phyloP scores from a whole-genome alignment of 345 rosid species.

The Syzygium oleosum region DNA sequence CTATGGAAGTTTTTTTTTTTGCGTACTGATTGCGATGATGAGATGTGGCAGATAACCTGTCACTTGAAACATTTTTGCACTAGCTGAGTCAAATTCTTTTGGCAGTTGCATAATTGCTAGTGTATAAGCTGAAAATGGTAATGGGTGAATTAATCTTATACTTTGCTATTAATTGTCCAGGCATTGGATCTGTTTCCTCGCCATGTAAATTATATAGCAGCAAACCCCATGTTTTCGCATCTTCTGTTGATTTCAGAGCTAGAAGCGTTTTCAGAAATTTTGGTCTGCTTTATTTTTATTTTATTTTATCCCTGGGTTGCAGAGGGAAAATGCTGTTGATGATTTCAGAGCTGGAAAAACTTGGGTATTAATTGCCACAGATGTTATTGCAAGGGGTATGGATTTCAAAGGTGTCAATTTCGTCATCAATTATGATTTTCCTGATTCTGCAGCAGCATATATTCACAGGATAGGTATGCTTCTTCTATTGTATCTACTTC shows the following conservation, averaged over 20 bases:
- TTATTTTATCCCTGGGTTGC: slow-evolving; percentile 2
- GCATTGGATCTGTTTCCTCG: not conserved
- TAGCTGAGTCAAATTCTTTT: not conserved
- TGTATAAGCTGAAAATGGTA: not conserved
- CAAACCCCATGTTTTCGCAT: not conserved
- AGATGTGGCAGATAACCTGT: not conserved
- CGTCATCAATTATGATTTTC: slow-evolving; percentile 91
- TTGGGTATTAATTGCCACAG: slow-evolving; percentile 95
- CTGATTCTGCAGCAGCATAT: slow-evolving; percentile 83
- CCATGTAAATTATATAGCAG: not conserved
- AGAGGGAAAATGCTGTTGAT: slow-evolving; percentile 82
- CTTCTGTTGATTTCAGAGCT: not conserved
- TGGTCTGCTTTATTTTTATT: not conserved
- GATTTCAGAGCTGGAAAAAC: slow-evolving; percentile 77
- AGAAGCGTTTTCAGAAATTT: not conserved
- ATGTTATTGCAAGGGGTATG: slow-evolving; percentile 94
- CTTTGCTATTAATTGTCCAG: not conserved
- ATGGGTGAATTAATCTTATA: not conserved
- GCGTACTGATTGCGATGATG: not conserved
- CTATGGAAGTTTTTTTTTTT: not conserved
- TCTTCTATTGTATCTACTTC: not conserved
- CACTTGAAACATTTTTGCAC: not conserved
- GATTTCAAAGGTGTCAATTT: slow-evolving; percentile 95
- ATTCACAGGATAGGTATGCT: slow-evolving; percentile 89
- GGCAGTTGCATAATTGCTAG: not conserved